Percentiles rank a stretch among this genome's conserved stretches.
Evolutionary conservation across 352 stramenopile genomes (phyloP).

Genomic region (Phytophthora macrochlamydospora): DNA sequence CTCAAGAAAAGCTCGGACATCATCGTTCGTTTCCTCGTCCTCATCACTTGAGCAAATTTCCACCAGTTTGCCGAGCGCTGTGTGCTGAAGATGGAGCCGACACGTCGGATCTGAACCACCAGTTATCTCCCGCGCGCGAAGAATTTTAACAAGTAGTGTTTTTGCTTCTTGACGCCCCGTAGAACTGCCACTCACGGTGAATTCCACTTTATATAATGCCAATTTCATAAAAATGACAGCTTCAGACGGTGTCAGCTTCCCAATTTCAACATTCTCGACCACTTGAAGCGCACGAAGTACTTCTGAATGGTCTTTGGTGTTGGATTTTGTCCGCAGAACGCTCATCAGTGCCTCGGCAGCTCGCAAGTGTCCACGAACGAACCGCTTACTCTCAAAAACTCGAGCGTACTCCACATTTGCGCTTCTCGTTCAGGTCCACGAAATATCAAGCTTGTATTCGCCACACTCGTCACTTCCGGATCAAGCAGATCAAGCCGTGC

Average conservation of each 20-base stretch:
- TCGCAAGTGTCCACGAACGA: conserved; percentile 51
- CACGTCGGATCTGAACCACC: conserved; percentile 27
- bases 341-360: conserved; percentile 35
- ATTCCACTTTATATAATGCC: conserved; percentile 48
- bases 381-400: conserved; percentile 56
- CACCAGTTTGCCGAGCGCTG: conserved; percentile 28
- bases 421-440: conserved; percentile 18
- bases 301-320: conserved; percentile 1
- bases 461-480: conserved; percentile 10
- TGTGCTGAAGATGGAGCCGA: conserved; percentile 24
- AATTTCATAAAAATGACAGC: conserved; percentile 37
- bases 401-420: conserved; percentile 44
- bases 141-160: conserved; percentile 35
- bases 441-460: not conserved
- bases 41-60: conserved; percentile 28
- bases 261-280: conserved; percentile 43
- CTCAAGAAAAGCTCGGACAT: conserved; percentile 32
- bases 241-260: conserved; percentile 35
- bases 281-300: conserved; percentile 46
- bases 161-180: conserved; percentile 20
- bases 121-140: conserved; percentile 25
- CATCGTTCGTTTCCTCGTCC: conserved; percentile 30
- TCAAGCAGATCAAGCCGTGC: conserved; percentile 55
- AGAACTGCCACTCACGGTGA: conserved; percentile 19
- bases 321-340: conserved; percentile 19